Base-by-base conservation (phyloP, 78 protist species). In the Dictyostelium intermedium region DNA sequence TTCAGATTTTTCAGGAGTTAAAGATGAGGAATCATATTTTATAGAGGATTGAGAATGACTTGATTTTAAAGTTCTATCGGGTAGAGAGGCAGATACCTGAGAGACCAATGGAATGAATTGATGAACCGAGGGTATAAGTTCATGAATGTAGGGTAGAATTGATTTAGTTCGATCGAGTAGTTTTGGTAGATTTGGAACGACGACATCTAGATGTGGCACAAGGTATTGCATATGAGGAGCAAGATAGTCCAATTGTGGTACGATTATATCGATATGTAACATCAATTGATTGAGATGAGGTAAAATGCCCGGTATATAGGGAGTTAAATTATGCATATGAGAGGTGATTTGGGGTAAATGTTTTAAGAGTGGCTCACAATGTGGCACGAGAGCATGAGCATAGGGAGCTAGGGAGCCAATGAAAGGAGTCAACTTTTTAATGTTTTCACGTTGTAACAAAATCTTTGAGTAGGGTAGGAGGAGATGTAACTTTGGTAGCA, bases 121-220 rank as follows among this genome's bases (percentile, higher is more conserved):
- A 60, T 79, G 84, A 6, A 25, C 35, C 0, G 79, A n/a, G 20
- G 92, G 82, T 14, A 86, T 86, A 9, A 45, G 61, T 30, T 86
- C 85, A 10, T 86, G 92, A 27, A 86, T 77, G 16, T 20, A 86
- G 7, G 92, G 92, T 60, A 86, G 30, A 14, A 86, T 86, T 39
- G 92, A 86, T 86, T 39, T 74, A 3, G 73, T 86, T 35, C 84
- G 53, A 77, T 86, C 92, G 13, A 86, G 61, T 25, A 85, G 70
- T 69, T 81, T 30, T 41, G 79, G 85, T 37, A 89, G 16, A 39
- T 66, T 80, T 23, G 85, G 85, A 0, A 89, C 45, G 10, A 89
- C 61, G 6, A 79, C 25, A 43, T 89, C 83, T 32, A 89, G 20
- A 25, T 89, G 66, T 25, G 87, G 87, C 14, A 80, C 70, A 9